A percentile compares a stretch with the other conserved stretches of the same genome.
phyloP scores from a whole-genome alignment of 2,329 filamentous ascomycete species.

The Claviceps pazoutovae region DNA sequence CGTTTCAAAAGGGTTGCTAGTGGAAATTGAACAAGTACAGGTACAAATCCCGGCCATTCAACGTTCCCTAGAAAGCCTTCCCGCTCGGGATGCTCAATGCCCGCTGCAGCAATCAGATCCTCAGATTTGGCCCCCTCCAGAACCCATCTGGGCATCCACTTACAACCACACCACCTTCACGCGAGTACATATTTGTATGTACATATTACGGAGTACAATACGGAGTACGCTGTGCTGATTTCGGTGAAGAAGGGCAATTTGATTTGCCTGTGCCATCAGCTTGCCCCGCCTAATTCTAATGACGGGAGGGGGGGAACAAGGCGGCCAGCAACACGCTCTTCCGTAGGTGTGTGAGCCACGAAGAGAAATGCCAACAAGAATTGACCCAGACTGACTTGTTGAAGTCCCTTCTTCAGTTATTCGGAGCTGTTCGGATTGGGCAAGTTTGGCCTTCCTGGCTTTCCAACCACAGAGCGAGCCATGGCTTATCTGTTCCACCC shows the following conservation, averaged over 20 bases:
- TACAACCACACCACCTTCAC: conserved; percentile 1
- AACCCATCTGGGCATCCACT: conserved; percentile 1
- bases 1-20: conserved; percentile 15
- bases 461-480: not conserved
- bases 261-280: conserved; percentile 10
- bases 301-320: too few relatives aligned
- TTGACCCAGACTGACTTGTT: not conserved
- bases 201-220: too few relatives aligned
- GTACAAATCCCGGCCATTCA: conserved; percentile 1
- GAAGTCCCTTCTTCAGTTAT: not conserved
- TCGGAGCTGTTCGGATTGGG: not conserved
- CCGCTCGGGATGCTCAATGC: conserved; percentile 2
- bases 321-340: not conserved
- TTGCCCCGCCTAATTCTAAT: too few relatives aligned
- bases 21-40: conserved; percentile 5
- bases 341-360: too few relatives aligned
- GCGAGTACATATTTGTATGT: not conserved
- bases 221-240: conserved; percentile 12
- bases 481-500: conserved; percentile 4
- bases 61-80: not conserved
- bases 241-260: conserved; percentile 12
- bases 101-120: conserved; percentile 4
- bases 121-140: not conserved
- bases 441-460: conserved; percentile 1
- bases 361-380: not conserved